Evolutionary conservation across 129 eudicot genomes (phyloP).

Genomic region (Glebionis coronaria): DNA sequence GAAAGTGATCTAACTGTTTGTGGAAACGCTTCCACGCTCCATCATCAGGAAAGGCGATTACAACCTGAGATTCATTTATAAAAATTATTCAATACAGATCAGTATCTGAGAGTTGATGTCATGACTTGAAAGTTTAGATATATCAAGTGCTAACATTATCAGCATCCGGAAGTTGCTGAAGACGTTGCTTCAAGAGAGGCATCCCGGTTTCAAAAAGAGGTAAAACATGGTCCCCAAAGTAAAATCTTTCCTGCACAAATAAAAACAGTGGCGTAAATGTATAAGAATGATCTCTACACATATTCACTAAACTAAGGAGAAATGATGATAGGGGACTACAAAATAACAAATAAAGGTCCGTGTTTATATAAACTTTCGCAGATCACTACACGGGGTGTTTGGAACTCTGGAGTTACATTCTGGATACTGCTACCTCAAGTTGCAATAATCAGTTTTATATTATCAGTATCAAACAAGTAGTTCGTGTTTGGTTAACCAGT

Average conservation of each 20-base stretch:
- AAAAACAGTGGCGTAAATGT: background rate
- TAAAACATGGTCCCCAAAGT: constrained; percentile 72
- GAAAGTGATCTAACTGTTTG: constrained; percentile 71
- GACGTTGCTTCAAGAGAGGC: constrained; percentile 82
- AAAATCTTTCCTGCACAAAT: constrained; percentile 78
- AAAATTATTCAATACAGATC: background rate
- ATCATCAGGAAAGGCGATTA: constrained; percentile 93
- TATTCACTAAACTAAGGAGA: too few relatives aligned
- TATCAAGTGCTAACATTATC: constrained; percentile 45
- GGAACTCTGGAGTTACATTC: background rate
- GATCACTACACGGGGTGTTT: background rate
- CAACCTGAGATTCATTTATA: constrained; percentile 43
- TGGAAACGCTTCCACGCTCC: constrained; percentile 99
- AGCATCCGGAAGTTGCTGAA: constrained; percentile 74
- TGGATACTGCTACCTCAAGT: background rate
- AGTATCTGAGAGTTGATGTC: background rate
- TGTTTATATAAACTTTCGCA: background rate
- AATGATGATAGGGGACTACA: background rate
- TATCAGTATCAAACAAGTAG: too few relatives aligned
- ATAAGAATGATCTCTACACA: background rate
- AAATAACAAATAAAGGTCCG: background rate
- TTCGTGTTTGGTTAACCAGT: too few relatives aligned
- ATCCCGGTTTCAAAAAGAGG: constrained; percentile 91
- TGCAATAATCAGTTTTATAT: background rate
- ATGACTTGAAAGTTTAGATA: background rate